Evolutionary conservation across 768 basidiomycete species (phyloP).

Genomic region (Boletus pseudo-olivaceus): DNA sequence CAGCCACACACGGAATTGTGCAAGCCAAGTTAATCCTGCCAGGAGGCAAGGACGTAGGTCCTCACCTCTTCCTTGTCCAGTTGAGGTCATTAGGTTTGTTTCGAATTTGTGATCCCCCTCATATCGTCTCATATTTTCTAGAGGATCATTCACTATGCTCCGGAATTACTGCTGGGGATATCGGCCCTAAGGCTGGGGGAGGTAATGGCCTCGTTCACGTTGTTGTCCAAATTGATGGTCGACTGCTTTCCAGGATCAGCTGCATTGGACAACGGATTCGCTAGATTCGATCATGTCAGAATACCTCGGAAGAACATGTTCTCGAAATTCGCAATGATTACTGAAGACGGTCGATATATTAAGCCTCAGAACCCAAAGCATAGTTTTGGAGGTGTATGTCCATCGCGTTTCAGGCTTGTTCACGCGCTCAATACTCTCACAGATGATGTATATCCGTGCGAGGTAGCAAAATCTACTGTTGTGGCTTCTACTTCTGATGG

Average conservation of each 20-base stretch:
- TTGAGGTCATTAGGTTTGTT: slow-evolving; percentile 56
- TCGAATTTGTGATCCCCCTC: background rate
- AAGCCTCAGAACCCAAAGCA: slow-evolving; percentile 70
- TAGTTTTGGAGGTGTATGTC: slow-evolving; percentile 69
- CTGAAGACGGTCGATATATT: slow-evolving; percentile 59
- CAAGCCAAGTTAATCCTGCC: slow-evolving; percentile 73
- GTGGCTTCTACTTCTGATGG: background rate
- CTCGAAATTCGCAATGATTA: slow-evolving; percentile 68
- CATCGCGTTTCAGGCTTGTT: background rate
- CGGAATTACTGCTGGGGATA: slow-evolving; percentile 66
- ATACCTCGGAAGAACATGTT: slow-evolving; percentile 73
- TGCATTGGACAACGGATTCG: slow-evolving; percentile 65
- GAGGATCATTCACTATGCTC: slow-evolving; percentile 59
- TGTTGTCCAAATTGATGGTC: background rate
- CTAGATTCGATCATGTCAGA: slow-evolving; percentile 59
- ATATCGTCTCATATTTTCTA: slow-evolving; percentile 22
- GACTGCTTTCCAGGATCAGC: slow-evolving; percentile 40
- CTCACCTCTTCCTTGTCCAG: slow-evolving; percentile 74
- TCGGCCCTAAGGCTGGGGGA: slow-evolving; percentile 40
- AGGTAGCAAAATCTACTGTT: slow-evolving; percentile 33
- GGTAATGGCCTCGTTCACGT: slow-evolving; percentile 23
- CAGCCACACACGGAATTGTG: slow-evolving; percentile 70
- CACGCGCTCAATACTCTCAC: background rate
- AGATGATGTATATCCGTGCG: slow-evolving; percentile 77
- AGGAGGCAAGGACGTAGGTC: slow-evolving; percentile 56